Conservation (phyloP, 805 yeast genomes). For the Lipomyces sp. region DNA sequence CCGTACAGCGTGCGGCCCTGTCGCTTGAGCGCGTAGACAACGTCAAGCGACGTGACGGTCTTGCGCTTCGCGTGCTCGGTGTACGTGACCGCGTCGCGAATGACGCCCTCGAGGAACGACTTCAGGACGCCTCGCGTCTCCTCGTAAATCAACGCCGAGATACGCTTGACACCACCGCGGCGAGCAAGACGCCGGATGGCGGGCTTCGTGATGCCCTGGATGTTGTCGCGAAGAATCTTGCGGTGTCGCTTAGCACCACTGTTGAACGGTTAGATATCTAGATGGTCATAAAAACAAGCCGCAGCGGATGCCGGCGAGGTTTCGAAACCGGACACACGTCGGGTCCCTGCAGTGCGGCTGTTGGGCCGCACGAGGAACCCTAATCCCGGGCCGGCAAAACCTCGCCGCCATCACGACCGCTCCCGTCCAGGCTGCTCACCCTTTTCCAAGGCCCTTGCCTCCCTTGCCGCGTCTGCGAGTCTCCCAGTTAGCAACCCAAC, state of each 20-base stretch:
- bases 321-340: no score
- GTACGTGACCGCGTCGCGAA: slow-evolving; percentile 98
- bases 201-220: slow-evolving; percentile 99
- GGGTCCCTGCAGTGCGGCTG: no score
- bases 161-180: slow-evolving; percentile 99
- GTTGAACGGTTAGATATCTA: background rate
- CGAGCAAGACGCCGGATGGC: slow-evolving; percentile 99
- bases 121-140: slow-evolving; percentile 96
- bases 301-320: background rate
- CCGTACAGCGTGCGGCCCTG: slow-evolving; percentile 99
- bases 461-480: slow-evolving; percentile 89
- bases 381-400: background rate
- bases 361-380: background rate
- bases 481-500: background rate
- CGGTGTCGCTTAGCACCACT: slow-evolving; percentile 99
- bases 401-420: slow-evolving; percentile 7
- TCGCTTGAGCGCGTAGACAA: slow-evolving; percentile 98
- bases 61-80: slow-evolving; percentile 99
- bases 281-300: background rate
- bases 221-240: slow-evolving; percentile 98
- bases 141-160: slow-evolving; percentile 96
- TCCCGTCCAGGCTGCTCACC: slow-evolving; percentile 22
- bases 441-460: slow-evolving; percentile 99
- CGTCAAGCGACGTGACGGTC: slow-evolving; percentile 98
- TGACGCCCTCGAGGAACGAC: slow-evolving; percentile 93